Conservation (phyloP, 202 grass and related monocot species). For the Sporobolus alterniflorus region DNA sequence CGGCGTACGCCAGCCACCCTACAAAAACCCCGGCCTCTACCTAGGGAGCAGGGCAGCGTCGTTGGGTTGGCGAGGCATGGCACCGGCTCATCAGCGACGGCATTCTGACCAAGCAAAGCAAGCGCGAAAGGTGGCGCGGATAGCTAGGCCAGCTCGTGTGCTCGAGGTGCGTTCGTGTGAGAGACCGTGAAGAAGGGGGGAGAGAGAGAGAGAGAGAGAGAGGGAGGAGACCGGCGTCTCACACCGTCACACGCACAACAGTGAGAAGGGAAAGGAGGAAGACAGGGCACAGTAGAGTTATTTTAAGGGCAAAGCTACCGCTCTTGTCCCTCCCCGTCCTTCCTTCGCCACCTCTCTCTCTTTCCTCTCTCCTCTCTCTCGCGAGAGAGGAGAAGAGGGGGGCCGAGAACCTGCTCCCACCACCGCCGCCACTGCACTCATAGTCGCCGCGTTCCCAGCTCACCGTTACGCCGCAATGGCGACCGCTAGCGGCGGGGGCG, state of each 20-base stretch:
- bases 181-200: not conserved
- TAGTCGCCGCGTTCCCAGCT: not conserved
- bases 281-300: not conserved
- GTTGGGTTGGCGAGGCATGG: not conserved
- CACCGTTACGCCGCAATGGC: slow-evolving; percentile 39
- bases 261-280: not conserved
- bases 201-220: not conserved
- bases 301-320: slow-evolving; percentile 39
- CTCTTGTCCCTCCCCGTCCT: slow-evolving; percentile 11
- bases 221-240: not conserved
- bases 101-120: not conserved
- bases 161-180: not conserved
- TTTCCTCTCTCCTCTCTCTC: slow-evolving; percentile 3
- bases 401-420: not conserved
- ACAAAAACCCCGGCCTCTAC: too few species aligned
- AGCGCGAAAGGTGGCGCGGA: slow-evolving; percentile 14
- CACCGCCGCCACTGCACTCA: not conserved
- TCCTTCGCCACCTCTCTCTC: slow-evolving; percentile 21
- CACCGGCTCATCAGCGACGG: too few species aligned
- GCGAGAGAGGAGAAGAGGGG: slow-evolving; percentile 39
- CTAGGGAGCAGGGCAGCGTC: not conserved
- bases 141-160: slow-evolving; percentile 39
- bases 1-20: too few species aligned
- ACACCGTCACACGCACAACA: not conserved
- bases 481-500: not conserved